Evolutionary conservation across 2,329 filamentous ascomycete genomes (phyloP), one percentile per base, ranked within the genome.

Genomic region (Lasiodiplodia gonubiensis): DNA sequence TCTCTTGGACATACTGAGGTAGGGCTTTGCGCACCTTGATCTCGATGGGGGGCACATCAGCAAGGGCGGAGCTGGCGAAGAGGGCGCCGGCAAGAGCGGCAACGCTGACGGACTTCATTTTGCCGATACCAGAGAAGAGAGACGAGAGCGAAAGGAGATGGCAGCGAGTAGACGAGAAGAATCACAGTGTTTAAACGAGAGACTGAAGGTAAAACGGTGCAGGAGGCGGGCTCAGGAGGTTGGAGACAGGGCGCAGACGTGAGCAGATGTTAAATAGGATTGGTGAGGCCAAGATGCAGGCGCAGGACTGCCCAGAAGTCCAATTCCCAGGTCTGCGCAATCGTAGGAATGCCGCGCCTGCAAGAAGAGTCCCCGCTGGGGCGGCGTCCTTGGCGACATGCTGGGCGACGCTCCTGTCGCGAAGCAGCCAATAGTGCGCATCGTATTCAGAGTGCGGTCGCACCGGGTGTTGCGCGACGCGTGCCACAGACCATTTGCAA

Each of bases 11-110:
- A 27, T 21, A 61, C 14, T 12, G 4, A 30, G n/a, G 37, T n/a
- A 49, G 12, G 18, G 30, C 23, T 1, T 30, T 16, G 46, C 59
- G 10, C n/a, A 90, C 89, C 86, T 94, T 94, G 84, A 89, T 88
- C 72, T 88, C 80, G 74, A 91, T 89, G 68, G 88, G 84, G 72
- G 88, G 87, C 67, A 90, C 79, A 70, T 86, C 85, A 18, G 59
- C 59, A 64, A 81, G 74, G 70, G 80, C 81, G 72, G 81, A 76
- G 70, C 81, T 78, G 53, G 82, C 80, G 69, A 87, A 79, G 64
- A 89, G 79, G 72, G 84, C 84, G 69, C 85, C 82, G 70, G 84
- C 80, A 71, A 84, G 84, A 69, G 86, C 75, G 66, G 80, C 80
- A 74, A 83, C 69, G 68, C 80, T 72, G 79, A 85, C 74, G 78